Evolutionary conservation across 2,329 filamentous ascomycete genomes (phyloP).

Genomic region (Monilinia aucupariae): DNA sequence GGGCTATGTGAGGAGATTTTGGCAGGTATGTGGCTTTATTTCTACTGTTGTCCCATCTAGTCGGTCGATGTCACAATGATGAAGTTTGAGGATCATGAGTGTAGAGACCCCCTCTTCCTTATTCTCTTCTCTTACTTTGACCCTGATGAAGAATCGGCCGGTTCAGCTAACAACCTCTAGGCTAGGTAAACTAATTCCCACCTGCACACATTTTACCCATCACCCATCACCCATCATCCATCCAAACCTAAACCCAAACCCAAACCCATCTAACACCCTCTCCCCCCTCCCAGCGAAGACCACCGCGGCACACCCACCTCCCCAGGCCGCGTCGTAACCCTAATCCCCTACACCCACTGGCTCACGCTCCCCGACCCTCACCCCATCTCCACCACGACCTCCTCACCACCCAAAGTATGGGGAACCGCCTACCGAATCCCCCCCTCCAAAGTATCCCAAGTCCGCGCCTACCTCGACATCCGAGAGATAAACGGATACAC

Average conservation of each 20-base stretch:
- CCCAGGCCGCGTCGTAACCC: slow-evolving; percentile 86
- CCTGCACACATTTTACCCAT: not conserved
- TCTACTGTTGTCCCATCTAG: too few relatives aligned
- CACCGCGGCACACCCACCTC: slow-evolving; percentile 85
- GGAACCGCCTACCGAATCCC: slow-evolving; percentile 87
- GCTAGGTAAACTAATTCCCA: slow-evolving; percentile 32
- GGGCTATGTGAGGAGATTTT: slow-evolving; percentile 92
- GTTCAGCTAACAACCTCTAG: slow-evolving; percentile 22
- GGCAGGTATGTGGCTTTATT: slow-evolving; percentile 66
- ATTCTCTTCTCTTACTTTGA: too few relatives aligned
- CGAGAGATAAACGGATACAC: slow-evolving; percentile 97
- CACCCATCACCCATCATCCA: not conserved
- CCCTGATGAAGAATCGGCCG: not conserved
- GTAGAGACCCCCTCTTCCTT: too few relatives aligned
- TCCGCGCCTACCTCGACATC: slow-evolving; percentile 87
- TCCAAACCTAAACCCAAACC: not conserved
- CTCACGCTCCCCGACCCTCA: slow-evolving; percentile 60
- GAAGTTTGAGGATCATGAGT: too few relatives aligned
- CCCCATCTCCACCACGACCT: slow-evolving; percentile 33
- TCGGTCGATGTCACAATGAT: too few relatives aligned
- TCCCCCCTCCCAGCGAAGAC: slow-evolving; percentile 61
- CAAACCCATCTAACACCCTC: not conserved
- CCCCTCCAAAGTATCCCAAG: slow-evolving; percentile 66
- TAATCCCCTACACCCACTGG: slow-evolving; percentile 84
- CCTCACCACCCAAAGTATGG: slow-evolving; percentile 65